Base-by-base conservation (phyloP, 2,329 filamentous ascomycete genomes). In the Neoscytalidium dimidiatum region DNA sequence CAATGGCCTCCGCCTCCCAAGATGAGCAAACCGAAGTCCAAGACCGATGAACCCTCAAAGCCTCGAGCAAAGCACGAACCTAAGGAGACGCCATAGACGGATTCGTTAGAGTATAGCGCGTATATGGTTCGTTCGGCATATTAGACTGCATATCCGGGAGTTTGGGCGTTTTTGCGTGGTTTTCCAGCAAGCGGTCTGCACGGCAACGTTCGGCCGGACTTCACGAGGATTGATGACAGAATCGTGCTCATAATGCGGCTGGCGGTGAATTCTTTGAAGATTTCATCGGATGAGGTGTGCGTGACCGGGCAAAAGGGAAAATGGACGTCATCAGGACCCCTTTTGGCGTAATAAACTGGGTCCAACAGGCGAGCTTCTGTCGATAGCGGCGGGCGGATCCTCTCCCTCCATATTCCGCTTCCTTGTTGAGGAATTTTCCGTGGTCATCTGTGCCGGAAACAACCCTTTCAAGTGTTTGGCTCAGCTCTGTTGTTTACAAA, bases 1-100 rank as follows among this genome's bases (percentile, higher is more conserved):
- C 74, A 78, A 9, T 79, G 77, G 77, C 64, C 64, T 8, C 64
- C 64, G 17, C 43, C 43, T 1, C 63, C 52, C 0, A 64, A 64
- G 33, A 58, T 60, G 63, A 44, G 14, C 33, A 64, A 64, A 43
- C 62, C 62, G 2, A 48, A 64, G 21, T 14, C 62, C 14, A 29
- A 57, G 38, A 33, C 49, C 2, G 35, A 64, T 9, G 41, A 33
- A 6, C 14, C 26, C 0, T 44, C 56, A 6, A 52, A 52, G 29
- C 49, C 49, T n/a, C 28, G 29, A 21, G 17, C 3, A 7, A 28
- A 29, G 17, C 9, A 3, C 14, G 52, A 31, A 6, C 28, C 56
- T 1, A 21, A 44, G 14, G 38, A 13, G 19, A 60, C 38, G 5
- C 56, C 56, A 19, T 60, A 60, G 28, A 60, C 17, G 11, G 11